Evolutionary conservation across 2,329 filamentous ascomycete species (phyloP).

Genomic region (Aspergillus luchuensis): DNA sequence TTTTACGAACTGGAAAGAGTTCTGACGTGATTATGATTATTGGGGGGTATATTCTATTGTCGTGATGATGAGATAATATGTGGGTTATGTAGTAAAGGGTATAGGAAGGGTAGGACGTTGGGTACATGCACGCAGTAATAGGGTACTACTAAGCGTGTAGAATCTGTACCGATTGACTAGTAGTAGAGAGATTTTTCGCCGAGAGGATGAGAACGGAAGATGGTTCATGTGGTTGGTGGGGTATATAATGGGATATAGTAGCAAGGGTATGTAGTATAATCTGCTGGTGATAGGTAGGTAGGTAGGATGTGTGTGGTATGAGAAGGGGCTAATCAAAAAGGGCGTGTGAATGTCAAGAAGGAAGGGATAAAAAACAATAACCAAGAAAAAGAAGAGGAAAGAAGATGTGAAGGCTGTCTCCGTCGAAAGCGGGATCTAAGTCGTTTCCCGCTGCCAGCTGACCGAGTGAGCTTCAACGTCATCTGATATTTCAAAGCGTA

Average conservation of each 20-base stretch:
- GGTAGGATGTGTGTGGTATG: background rate
- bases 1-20: no score
- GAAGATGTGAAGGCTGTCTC: background rate
- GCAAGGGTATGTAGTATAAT: no score
- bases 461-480: background rate
- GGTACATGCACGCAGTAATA: background rate
- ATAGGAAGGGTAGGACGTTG: background rate
- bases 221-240: background rate
- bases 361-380: background rate
- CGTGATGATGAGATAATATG: background rate
- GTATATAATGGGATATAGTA: background rate
- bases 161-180: background rate
- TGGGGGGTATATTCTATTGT: background rate
- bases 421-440: background rate
- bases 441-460: background rate
- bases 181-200: no score
- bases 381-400: background rate
- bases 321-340: background rate
- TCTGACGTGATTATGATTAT: background rate
- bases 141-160: background rate
- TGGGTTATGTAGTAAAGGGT: no score
- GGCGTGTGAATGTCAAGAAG: background rate
- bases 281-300: background rate
- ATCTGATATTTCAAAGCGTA: background rate
- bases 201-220: background rate